These are phyloP conservation scores for Fusarium papillatum DNA, from an alignment of 2,329 filamentous ascomycete genomes.

Conservation along the genomic window DNA sequence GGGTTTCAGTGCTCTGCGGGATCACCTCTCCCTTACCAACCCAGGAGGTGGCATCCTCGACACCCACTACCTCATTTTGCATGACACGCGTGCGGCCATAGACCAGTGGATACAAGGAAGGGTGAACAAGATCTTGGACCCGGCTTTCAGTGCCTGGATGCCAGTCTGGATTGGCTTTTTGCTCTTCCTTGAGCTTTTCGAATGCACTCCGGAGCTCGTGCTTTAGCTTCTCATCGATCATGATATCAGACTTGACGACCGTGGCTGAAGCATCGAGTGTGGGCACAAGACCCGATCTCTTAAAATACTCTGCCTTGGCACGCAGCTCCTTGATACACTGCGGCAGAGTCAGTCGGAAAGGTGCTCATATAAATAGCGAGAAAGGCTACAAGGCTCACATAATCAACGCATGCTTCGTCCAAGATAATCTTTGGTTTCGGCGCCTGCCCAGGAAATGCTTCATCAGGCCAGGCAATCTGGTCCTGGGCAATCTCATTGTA, in stretches of 20 bases:
- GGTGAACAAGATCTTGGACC: conserved; percentile 26
- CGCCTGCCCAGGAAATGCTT: not conserved
- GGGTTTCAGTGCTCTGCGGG: no score
- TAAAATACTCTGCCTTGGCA: not conserved
- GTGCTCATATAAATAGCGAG: not conserved
- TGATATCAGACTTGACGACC: not conserved
- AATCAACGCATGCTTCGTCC: not conserved
- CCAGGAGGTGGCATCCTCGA: conserved; percentile 16
- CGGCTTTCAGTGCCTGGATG: conserved; percentile 12
- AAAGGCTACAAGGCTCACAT: not conserved
- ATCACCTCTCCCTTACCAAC: not conserved
- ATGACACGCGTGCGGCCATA: conserved; percentile 50
- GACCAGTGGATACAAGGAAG: conserved; percentile 36
- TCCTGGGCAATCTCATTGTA: not conserved
- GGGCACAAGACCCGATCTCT: not conserved
- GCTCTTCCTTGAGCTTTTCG: not conserved
- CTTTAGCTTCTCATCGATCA: not conserved
- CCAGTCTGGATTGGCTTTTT: conserved; percentile 2
- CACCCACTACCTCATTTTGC: conserved; percentile 42
- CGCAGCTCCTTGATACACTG: not conserved
- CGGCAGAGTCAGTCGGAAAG: not conserved
- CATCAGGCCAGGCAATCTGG: not conserved
- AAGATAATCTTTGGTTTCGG: not conserved
- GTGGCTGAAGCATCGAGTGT: not conserved
- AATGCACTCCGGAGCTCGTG: not conserved